These are phyloP conservation scores for Oryza coarctata DNA, from an alignment of 176 grass and related monocot genomes.

Conservation along the genomic window DNA sequence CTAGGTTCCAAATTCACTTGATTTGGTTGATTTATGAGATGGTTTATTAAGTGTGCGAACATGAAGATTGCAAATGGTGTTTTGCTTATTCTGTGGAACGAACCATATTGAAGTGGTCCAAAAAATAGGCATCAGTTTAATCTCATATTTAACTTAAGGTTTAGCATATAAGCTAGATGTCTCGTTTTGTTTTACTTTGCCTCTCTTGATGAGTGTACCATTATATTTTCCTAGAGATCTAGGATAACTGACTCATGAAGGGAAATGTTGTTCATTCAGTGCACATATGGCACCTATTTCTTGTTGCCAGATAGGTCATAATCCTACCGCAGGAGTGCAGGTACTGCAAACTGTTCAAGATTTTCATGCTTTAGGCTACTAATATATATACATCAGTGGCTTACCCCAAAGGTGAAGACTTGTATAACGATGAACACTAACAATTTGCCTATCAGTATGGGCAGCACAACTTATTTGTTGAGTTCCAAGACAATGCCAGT, in stretches of 20 bases:
- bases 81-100: neutral
- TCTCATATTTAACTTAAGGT: neutral
- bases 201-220: neutral
- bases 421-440: neutral
- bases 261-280: neutral
- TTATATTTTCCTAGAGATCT: constrained; percentile 8
- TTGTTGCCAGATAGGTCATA: neutral
- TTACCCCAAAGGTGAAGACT: neutral
- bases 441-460: neutral
- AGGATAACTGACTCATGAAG: neutral
- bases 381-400: neutral
- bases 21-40: neutral
- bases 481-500: neutral
- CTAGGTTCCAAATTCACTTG: neutral
- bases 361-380: constrained; percentile 7
- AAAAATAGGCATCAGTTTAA: neutral
- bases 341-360: neutral
- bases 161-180: neutral
- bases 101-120: constrained; percentile 2
- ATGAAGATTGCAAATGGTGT: neutral
- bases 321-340: neutral
- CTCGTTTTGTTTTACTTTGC: neutral
- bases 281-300: neutral
- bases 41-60: no score
- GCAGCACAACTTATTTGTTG: neutral